A percentile compares a stretch with the other conserved stretches of the same genome.
phyloP scores from a whole-genome alignment of 805 yeast genomes.

The Komagataella mondaviorum region DNA sequence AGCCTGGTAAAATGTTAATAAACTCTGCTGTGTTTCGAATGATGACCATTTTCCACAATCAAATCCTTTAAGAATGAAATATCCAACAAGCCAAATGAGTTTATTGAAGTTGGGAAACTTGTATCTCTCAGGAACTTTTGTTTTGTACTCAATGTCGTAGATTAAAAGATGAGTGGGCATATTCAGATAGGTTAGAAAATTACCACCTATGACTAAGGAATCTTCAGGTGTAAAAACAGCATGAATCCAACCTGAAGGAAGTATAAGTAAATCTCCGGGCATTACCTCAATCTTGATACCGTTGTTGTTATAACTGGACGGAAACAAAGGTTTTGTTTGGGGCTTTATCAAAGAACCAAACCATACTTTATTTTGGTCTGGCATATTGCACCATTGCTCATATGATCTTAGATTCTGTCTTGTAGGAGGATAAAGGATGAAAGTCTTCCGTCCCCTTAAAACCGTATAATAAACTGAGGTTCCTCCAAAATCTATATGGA shows the following conservation, averaged over 20 bases:
- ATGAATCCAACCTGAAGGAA: constrained; percentile 93
- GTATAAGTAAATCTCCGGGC: constrained; percentile 64
- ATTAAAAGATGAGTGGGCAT: constrained; percentile 50
- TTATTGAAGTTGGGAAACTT: constrained; percentile 66
- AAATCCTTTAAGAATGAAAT: background rate
- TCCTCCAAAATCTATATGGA: constrained; percentile 88
- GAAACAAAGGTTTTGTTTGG: constrained; percentile 6
- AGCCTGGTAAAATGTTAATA: background rate
- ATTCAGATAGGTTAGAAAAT: constrained; percentile 57
- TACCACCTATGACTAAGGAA: constrained; percentile 79
- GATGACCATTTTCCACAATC: background rate
- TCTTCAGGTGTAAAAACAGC: constrained; percentile 77
- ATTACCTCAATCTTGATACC: constrained; percentile 17
- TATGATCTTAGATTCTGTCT: constrained; percentile 44
- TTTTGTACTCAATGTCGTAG: constrained; percentile 45
- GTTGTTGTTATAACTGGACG: constrained; percentile 17
- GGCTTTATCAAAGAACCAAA: constrained; percentile 36
- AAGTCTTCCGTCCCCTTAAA: constrained; percentile 59
- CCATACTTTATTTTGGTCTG: constrained; percentile 50
- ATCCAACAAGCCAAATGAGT: constrained; percentile 57
- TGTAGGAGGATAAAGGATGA: constrained; percentile 73
- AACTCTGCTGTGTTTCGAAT: background rate
- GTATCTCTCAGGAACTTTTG: constrained; percentile 65
- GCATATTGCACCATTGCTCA: constrained; percentile 57
- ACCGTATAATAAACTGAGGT: constrained; percentile 85